Percentiles rank a stretch among this genome's conserved stretches.
phyloP scores from a whole-genome alignment of 2,329 filamentous ascomycete species.

The Daldinia sp. region DNA sequence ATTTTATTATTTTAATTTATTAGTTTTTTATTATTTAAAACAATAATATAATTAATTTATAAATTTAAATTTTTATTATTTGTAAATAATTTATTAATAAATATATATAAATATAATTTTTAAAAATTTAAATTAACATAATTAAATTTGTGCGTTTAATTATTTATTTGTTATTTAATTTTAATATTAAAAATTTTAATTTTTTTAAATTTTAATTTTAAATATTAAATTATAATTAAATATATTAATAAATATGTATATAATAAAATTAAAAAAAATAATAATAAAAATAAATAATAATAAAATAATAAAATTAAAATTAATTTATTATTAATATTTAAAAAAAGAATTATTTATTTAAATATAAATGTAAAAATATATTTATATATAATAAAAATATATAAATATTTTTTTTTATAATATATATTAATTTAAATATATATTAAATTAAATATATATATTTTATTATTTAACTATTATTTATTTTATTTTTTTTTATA shows the following conservation, averaged over 20 bases:
- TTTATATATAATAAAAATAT: too few species aligned
- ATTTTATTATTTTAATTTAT: conserved; percentile 11
- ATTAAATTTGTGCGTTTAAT: conserved; percentile 1
- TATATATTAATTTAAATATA: too few species aligned
- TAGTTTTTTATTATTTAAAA: conserved; percentile 15
- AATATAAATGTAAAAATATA: background rate
- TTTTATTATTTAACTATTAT: too few species aligned
- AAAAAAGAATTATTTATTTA: background rate
- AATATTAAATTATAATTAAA: background rate
- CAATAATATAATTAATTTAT: conserved; percentile 11
- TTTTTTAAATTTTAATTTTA: background rate
- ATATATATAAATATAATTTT: conserved; percentile 12
- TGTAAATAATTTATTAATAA: conserved; percentile 13
- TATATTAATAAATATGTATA: background rate
- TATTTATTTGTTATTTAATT: conserved; percentile 6
- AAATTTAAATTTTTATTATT: conserved; percentile 17
- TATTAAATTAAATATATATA: too few species aligned
- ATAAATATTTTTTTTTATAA: too few species aligned
- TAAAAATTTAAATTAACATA: conserved; percentile 12
- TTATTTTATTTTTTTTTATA: too few species aligned
- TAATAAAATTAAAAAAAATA: too few species aligned
- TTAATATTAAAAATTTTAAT: background rate
- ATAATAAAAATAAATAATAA: too few species aligned
- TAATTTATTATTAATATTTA: too few species aligned
- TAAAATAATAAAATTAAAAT: too few species aligned